Base-by-base conservation (phyloP, 2,329 filamentous ascomycete species). In the Venturia aucupariae region DNA sequence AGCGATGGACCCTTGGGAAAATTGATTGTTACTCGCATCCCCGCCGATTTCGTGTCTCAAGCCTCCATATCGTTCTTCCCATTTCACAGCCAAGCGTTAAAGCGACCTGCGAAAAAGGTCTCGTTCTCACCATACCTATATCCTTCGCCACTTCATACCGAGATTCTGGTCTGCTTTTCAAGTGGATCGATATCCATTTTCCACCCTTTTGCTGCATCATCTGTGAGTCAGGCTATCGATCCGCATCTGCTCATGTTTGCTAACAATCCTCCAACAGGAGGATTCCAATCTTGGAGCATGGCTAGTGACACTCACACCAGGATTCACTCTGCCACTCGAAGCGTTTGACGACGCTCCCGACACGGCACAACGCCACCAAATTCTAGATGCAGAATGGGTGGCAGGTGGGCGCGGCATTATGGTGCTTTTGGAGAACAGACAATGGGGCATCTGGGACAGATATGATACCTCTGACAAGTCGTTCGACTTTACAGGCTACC, bases 101-200 rank as follows among this genome's bases (percentile, higher is more conserved):
- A 78, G 17, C 77, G 78, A 8, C 80, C 81, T 17, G 79, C 82
- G 32, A 76, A 78, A 63, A 79, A 75, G 5, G 75, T 86, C 55
- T 71, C 76, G 1, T 86, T 86, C 75, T 85, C 80, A 65, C 78
- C 81, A 17, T 79, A 80, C 7, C 72, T 77, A 46, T 81, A 80
- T 67, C 81, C 83, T 4, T 80, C 80, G 30, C 71, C 74, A 32
- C 78, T 81, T 15, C 82, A 85, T 70, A 79, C 81, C 0, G 79
- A 81, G 55, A 71, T 87, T 13, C 75, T 87, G 10, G 74, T 87
- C 7, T 77, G 80, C 1, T 83, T 86, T 64, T 71, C 77, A 1
- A 77, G 75, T n/a, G 84, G 84, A 6, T 78, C 76, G 51, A 81
- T 84, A 35, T 83, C 84, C 63, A 75, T 87, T 17, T 85, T 84